phyloP scores from a whole-genome alignment of 2,329 filamentous ascomycete species.

The Verticillium zaregamsianum region DNA sequence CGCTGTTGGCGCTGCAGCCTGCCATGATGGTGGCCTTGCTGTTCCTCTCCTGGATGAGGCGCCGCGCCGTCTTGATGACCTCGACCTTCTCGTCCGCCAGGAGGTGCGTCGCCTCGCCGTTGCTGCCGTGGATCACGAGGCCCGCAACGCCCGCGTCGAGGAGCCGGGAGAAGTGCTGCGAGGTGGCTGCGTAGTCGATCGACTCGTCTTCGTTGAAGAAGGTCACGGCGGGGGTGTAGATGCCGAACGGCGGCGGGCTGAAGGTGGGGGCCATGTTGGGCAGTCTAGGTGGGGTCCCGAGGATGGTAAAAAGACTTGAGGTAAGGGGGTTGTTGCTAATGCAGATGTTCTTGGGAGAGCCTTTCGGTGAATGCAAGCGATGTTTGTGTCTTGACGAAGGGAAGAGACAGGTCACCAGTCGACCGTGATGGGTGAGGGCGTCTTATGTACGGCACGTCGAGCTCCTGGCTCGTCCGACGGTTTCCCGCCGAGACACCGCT shows the following conservation, averaged over 20 bases:
- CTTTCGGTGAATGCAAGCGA: too few relatives aligned
- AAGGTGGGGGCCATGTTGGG: not conserved
- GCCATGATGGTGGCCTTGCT: slow-evolving; percentile 49
- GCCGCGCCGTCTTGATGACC: not conserved
- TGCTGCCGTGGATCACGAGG: slow-evolving; percentile 66
- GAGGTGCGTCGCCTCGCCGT: slow-evolving; percentile 70
- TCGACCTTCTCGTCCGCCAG: not conserved
- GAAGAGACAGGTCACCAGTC: not conserved
- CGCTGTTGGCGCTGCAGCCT: slow-evolving; percentile 65
- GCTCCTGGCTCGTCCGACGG: not conserved
- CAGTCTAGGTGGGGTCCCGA: not conserved
- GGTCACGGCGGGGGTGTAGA: slow-evolving; percentile 61
- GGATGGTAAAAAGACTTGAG: not conserved
- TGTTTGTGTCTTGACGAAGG: not conserved
- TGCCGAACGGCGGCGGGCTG: slow-evolving; percentile 27
- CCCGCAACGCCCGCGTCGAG: slow-evolving; percentile 61
- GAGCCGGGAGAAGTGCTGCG: slow-evolving; percentile 52
- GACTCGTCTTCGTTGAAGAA: slow-evolving; percentile 55
- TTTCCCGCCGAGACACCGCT: not conserved
- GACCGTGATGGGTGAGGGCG: not conserved
- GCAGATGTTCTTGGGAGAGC: not conserved
- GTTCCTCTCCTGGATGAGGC: not conserved
- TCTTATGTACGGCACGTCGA: not conserved
- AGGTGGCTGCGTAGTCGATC: slow-evolving; percentile 48
- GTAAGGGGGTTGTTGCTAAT: not conserved